A percentile compares a stretch with the other conserved stretches of the same genome.
phyloP scores from a whole-genome alignment of 176 grass and related monocot species.

The Ensete ventricosum region DNA sequence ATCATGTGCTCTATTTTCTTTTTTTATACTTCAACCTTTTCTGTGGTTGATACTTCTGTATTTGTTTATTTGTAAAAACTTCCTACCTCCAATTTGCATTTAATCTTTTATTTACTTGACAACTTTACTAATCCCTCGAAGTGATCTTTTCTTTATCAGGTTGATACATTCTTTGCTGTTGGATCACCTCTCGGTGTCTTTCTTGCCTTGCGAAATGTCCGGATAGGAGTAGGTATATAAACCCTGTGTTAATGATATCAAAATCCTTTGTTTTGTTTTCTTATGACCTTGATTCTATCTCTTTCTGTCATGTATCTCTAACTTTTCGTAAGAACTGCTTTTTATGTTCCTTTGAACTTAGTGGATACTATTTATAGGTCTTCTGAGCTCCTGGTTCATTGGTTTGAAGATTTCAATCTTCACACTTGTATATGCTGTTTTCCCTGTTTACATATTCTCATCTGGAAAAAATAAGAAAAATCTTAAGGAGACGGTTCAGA shows the following conservation, averaged over 20 bases:
- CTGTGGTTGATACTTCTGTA: conserved; percentile 8
- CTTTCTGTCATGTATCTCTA: too few relatives aligned
- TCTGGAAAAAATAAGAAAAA: too few relatives aligned
- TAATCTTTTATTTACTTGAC: neutral
- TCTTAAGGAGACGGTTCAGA: too few relatives aligned
- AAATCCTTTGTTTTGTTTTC: conserved; percentile 14
- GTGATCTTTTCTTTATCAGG: conserved; percentile 42
- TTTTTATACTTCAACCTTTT: neutral
- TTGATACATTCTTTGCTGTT: conserved; percentile 92
- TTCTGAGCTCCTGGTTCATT: too few relatives aligned
- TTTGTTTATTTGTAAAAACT: conserved; percentile 13
- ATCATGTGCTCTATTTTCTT: neutral
- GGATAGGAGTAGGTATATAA: conserved; percentile 73
- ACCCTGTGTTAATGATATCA: neutral
- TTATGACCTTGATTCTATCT: neutral
- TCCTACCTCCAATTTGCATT: neutral
- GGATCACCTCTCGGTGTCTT: conserved; percentile 97
- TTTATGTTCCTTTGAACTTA: too few relatives aligned
- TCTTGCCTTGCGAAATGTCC: conserved; percentile 75
- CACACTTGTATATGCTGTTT: too few relatives aligned
- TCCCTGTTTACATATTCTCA: too few relatives aligned
- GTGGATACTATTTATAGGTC: too few relatives aligned
- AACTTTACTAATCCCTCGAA: neutral
- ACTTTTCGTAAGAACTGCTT: too few relatives aligned
- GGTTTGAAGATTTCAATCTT: too few relatives aligned